Conservation (phyloP, 2,329 filamentous ascomycete genomes). For the Zymoseptoria brevis region DNA sequence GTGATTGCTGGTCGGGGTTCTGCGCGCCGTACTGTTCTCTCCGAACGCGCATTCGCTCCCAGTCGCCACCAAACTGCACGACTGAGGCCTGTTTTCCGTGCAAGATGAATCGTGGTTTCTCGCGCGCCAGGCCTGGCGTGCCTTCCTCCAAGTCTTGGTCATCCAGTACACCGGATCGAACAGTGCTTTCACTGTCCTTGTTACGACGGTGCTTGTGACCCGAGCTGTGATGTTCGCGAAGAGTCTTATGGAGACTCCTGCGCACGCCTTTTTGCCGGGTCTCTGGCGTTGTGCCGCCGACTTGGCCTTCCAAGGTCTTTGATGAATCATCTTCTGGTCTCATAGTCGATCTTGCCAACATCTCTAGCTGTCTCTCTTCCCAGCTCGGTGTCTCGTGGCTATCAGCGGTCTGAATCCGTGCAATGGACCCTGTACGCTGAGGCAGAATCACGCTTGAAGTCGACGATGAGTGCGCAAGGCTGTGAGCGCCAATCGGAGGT, state of each 20-base stretch:
- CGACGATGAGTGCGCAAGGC: slow-evolving; percentile 24
- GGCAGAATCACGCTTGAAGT: slow-evolving; percentile 22
- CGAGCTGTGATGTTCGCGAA: slow-evolving; percentile 55
- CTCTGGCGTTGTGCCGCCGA: slow-evolving; percentile 19
- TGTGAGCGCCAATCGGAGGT: slow-evolving; percentile 14
- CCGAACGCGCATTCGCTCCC: slow-evolving; percentile 38
- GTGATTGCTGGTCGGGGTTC: slow-evolving; percentile 1
- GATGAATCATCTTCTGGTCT: slow-evolving; percentile 1
- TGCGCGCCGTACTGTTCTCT: slow-evolving; percentile 24
- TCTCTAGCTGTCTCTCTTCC: slow-evolving; percentile 19
- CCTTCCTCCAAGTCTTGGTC: slow-evolving; percentile 32
- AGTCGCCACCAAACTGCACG: slow-evolving; percentile 89
- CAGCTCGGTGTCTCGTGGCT: slow-evolving; percentile 13
- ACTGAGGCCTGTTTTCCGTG: slow-evolving; percentile 98
- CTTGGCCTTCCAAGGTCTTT: neutral
- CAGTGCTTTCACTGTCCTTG: slow-evolving; percentile 61
- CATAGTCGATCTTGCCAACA: slow-evolving; percentile 18
- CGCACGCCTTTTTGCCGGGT: slow-evolving; percentile 53
- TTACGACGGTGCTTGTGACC: slow-evolving; percentile 66
- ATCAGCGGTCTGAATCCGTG: slow-evolving; percentile 14
- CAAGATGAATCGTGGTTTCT: slow-evolving; percentile 83
- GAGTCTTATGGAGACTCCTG: slow-evolving; percentile 79
- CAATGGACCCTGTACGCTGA: slow-evolving; percentile 17
- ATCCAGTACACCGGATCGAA: slow-evolving; percentile 28
- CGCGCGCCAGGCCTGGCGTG: slow-evolving; percentile 62